These are phyloP conservation scores for Closterium sp. DNA, from an alignment of 139 green algal species.

Conservation along the genomic window DNA sequence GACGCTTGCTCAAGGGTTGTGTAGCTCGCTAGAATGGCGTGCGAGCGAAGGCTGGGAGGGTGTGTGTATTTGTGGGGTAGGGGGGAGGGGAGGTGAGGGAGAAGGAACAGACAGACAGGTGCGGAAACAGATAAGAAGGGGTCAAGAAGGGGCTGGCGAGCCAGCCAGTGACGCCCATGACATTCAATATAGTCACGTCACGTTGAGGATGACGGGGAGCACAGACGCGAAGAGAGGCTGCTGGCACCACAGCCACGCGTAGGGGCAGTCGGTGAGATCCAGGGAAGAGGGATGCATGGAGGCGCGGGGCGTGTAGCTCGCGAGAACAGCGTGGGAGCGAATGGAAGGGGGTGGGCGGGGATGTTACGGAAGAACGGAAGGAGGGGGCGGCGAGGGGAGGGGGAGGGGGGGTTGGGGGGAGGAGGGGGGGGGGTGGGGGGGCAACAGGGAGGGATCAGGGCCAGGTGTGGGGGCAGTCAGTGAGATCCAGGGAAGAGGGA, in stretches of 20 bases:
- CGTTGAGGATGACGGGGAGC: conserved; percentile 94
- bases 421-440: no score
- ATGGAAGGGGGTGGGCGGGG: no score
- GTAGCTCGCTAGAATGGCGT: no score
- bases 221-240: conserved; percentile 65
- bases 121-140: no score
- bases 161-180: conserved; percentile 74
- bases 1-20: no score
- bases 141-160: conserved; percentile 63
- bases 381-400: no score
- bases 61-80: no score
- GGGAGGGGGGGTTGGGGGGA: no score
- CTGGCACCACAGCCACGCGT: conserved; percentile 93
- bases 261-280: conserved; percentile 89
- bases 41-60: no score
- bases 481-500: conserved; percentile 78
- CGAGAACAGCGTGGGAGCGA: conserved; percentile 64
- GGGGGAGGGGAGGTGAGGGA: no score
- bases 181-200: conserved; percentile 96
- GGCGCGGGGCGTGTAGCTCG: conserved; percentile 79
- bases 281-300: conserved; percentile 76
- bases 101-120: no score
- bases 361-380: no score
- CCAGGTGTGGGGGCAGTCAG: conserved; percentile 94
- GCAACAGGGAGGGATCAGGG: conserved; percentile 92